Evolutionary conservation across 2,329 filamentous ascomycete genomes (phyloP).

Genomic region (Madurella fahalii): DNA sequence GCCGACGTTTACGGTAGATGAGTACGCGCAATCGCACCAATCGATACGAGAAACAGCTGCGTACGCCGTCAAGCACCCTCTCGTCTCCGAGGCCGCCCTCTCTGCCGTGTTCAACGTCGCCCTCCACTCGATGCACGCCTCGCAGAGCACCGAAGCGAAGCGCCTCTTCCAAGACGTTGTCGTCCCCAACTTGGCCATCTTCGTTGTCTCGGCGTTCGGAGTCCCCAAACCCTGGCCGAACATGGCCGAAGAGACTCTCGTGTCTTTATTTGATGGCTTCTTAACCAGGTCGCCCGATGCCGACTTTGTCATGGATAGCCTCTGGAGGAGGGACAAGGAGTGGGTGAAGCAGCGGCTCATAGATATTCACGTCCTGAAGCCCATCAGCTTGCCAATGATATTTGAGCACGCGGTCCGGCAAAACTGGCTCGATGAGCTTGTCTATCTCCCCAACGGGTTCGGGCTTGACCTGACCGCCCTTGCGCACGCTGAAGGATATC

Average conservation of each 20-base stretch:
- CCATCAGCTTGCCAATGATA: conserved; percentile 63
- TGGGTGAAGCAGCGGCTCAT: conserved; percentile 82
- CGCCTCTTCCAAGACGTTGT: conserved; percentile 64
- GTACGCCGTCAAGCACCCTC: conserved; percentile 72
- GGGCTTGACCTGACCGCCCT: conserved; percentile 82
- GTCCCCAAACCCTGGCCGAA: conserved; percentile 73
- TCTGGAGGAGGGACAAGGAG: conserved; percentile 85
- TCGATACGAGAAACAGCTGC: conserved; percentile 51
- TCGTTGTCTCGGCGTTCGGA: conserved; percentile 72
- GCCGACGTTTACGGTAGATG: conserved; percentile 65
- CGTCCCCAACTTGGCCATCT: conserved; percentile 71
- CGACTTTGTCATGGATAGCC: conserved; percentile 83
- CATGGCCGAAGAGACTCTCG: conserved; percentile 70
- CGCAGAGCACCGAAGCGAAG: conserved; percentile 60
- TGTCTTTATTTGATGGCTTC: conserved; percentile 77
- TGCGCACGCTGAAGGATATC: conserved; percentile 73
- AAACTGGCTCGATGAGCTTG: conserved; percentile 77
- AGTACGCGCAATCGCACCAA: conserved; percentile 47
- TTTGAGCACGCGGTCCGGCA: conserved; percentile 78
- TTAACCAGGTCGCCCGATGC: conserved; percentile 74
- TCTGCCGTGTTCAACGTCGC: conserved; percentile 64
- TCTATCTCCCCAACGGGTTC: conserved; percentile 75
- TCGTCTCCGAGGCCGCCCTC: conserved; percentile 83
- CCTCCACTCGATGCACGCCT: conserved; percentile 57
- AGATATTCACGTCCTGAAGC: conserved; percentile 67